Evolutionary conservation across 495 filamentous ascomycete genomes (phyloP).

Genomic region (Xylaria venustula): DNA sequence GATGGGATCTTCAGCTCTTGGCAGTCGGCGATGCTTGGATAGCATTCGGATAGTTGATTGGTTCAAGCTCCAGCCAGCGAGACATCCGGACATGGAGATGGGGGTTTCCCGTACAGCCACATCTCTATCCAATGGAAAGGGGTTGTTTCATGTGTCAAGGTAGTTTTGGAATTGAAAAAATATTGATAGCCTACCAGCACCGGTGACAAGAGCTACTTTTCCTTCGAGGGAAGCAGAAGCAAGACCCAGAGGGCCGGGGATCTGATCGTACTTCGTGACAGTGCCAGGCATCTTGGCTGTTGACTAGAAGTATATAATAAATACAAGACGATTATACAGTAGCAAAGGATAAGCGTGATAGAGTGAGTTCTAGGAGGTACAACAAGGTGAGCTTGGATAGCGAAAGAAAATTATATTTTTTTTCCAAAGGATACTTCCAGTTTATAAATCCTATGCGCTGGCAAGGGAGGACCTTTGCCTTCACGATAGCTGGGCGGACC

Average conservation of each 20-base stretch:
- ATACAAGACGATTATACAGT: too few species aligned
- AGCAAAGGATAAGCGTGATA: neutral
- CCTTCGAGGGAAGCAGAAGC: conserved; percentile 48
- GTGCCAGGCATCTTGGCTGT: conserved; percentile 39
- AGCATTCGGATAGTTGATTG: neutral
- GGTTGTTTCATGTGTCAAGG: neutral
- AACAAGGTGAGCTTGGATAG: neutral
- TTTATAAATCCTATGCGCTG: conserved; percentile 21
- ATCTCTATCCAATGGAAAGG: neutral
- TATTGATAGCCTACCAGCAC: conserved; percentile 38
- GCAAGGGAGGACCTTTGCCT: conserved; percentile 5
- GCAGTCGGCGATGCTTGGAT: conserved; percentile 3
- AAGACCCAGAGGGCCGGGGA: conserved; percentile 50
- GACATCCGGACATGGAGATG: conserved; percentile 11
- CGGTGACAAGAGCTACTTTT: conserved; percentile 52
- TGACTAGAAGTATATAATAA: neutral
- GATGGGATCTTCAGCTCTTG: neutral
- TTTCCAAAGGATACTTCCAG: too few species aligned
- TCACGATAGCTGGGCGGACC: conserved; percentile 34
- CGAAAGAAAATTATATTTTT: too few species aligned
- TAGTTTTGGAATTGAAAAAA: neutral
- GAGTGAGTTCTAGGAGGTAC: neutral
- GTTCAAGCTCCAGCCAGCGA: neutral
- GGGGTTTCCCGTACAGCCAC: conserved; percentile 11
- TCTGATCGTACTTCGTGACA: conserved; percentile 41